These are phyloP conservation scores for Cutaneotrichosporon dermatis DNA, from an alignment of 1,284 basidiomycete genomes.

Conservation along the genomic window DNA sequence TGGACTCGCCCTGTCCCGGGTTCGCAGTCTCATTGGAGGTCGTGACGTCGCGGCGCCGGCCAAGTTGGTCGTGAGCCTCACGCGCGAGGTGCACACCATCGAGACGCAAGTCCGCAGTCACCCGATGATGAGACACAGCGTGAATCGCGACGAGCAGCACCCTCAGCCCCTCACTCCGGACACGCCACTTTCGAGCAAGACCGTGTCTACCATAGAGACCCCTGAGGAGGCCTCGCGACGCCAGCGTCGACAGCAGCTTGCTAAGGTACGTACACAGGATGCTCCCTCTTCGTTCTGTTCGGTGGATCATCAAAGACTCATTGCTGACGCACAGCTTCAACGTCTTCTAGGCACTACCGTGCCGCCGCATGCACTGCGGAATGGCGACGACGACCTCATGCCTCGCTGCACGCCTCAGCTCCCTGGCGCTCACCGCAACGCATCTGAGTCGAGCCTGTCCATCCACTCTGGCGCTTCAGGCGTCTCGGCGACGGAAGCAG, in stretches of 20 bases:
- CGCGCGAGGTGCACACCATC: slow-evolving; percentile 15
- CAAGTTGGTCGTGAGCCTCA: slow-evolving; percentile 24
- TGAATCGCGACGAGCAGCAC: neutral
- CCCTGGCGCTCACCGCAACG: neutral
- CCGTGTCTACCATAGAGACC: slow-evolving; percentile 1
- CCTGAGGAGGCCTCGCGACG: slow-evolving; percentile 19
- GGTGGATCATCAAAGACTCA: too few relatives aligned
- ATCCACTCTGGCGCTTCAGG: neutral
- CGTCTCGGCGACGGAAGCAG: neutral
- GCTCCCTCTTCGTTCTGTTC: neutral
- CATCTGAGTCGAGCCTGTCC: neutral
- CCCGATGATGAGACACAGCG: neutral
- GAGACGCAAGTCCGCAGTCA: neutral
- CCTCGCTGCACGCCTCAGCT: neutral
- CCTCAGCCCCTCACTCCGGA: neutral
- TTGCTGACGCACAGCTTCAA: slow-evolving; percentile 20
- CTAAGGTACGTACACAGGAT: slow-evolving; percentile 22
- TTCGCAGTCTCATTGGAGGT: neutral
- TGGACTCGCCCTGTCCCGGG: neutral
- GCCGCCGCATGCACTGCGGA: slow-evolving; percentile 15
- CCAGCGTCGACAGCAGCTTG: slow-evolving; percentile 24
- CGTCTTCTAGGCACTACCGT: slow-evolving; percentile 27
- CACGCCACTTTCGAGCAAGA: neutral
- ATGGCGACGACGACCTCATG: slow-evolving; percentile 9
- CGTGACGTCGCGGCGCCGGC: neutral